These are phyloP conservation scores for Penicillium pulvis DNA, from an alignment of 495 filamentous ascomycete species.

Conservation along the genomic window DNA sequence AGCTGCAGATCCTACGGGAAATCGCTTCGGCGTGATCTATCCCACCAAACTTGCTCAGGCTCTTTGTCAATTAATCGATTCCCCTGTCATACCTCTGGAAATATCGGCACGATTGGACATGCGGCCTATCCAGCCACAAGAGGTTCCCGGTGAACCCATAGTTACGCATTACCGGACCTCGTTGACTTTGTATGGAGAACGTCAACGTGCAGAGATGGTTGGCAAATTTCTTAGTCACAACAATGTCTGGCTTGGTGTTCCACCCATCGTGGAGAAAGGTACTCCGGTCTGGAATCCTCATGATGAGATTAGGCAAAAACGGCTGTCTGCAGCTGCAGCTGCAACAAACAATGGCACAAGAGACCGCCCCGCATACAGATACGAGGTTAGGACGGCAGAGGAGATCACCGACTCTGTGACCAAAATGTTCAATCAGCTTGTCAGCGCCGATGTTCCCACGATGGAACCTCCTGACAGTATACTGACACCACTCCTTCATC, in stretches of 20 bases:
- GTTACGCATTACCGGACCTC: conserved; percentile 58
- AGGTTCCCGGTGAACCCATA: conserved; percentile 56
- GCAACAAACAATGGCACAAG: conserved; percentile 22
- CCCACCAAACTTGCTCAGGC: conserved; percentile 62
- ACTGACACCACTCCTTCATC: conserved; percentile 71
- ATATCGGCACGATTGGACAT: conserved; percentile 66
- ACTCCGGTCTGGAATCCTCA: conserved; percentile 72
- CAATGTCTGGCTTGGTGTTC: conserved; percentile 65
- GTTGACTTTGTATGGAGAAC: conserved; percentile 79
- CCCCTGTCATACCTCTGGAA: conserved; percentile 57
- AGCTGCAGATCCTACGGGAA: conserved; percentile 68
- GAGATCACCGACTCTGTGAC: conserved; percentile 83
- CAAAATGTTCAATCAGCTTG: conserved; percentile 83
- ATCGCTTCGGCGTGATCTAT: conserved; percentile 76
- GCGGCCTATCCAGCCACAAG: conserved; percentile 55
- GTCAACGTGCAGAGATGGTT: conserved; percentile 60
- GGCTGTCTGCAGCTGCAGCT: conserved; percentile 18
- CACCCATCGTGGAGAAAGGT: conserved; percentile 63
- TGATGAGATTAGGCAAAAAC: conserved; percentile 46
- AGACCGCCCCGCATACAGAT: conserved; percentile 35
- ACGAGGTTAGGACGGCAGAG: conserved; percentile 68
- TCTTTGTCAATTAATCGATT: conserved; percentile 72
- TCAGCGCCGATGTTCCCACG: conserved; percentile 72
- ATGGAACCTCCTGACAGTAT: conserved; percentile 66
- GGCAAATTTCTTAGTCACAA: conserved; percentile 65